Evolutionary conservation across 2,329 filamentous ascomycete species (phyloP), one percentile per base, ranked within the genome.

Genomic region (Pestalotiopsis sp.): DNA sequence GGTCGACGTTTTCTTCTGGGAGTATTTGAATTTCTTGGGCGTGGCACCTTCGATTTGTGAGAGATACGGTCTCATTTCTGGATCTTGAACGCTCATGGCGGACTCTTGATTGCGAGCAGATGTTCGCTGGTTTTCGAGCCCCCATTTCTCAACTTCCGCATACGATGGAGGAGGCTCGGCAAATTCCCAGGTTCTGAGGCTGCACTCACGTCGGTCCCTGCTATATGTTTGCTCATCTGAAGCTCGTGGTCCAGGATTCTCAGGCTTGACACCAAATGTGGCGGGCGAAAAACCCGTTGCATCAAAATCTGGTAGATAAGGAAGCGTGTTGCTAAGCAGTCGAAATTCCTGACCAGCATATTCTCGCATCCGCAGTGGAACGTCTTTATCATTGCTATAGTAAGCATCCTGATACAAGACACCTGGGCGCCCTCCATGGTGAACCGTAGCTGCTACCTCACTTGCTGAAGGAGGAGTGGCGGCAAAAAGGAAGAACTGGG

Each of bases 1-100:
- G 0, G 91, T 92, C 1, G 91, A 91, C 72, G 90, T 89, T 70
- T 87, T 86, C 76, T 91, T 93, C 73, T 95, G 94, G 0, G 92
- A 94, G 78, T 93, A 97, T 77, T 95, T 96, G 83, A 95, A 95
- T 0, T 93, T 93, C 77, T 87, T 92, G 66, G 95, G 95, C 0
- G 95, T 98, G 0, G 94, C 90, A 0, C 92, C 94, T 65, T 97
- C 93, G 66, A 98, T 95, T 76, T 98, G 95, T 1, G 94, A 97
- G 5, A 94, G 78, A 73, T 82, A 83, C 70, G 80, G 81, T 73
- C 71, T 78, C 52, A 73, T 69, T 14, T 72, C 71, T 64, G 67
- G 69, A 56, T 72, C 73, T 14, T 68, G 69, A 20, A 74, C 68
- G 20, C 68, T 74, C 31, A 74, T 68, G 9, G 65, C 73, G 69